Evolutionary conservation across 306 rosid species (phyloP), one percentile per base, ranked within the genome.

Genomic region (Vicia faba): DNA sequence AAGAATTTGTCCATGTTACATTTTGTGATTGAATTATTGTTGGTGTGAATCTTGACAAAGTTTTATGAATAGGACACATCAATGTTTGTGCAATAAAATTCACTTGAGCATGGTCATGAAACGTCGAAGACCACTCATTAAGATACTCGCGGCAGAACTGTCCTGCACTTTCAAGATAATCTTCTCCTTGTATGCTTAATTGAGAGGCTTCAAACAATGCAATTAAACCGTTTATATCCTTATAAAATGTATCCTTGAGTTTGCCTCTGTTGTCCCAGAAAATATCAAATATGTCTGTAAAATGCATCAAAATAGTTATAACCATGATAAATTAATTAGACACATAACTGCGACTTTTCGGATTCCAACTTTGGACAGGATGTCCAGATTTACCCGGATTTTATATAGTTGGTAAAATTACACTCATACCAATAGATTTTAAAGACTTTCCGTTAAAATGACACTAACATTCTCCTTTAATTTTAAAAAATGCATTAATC

Each of bases 191-290:
- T 23, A 80, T 59, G 18, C 81, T 64, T 71, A 87, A 13, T 18
- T 82, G 92, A 26, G 92, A 84, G 3, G 92, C 87, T 80, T 87
- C 92, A 61, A 48, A 82, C 49, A 84, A 29, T 8, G 38, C 80
- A 51, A 70, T 55, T 7, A 84, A 44, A 7, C 84, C 86, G 19
- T 78, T 4, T 39, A 53, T 61, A 49, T 78, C 84, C 15, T 80
- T 61, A 1, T 7, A 20, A 11, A 29, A 35, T 39, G 14, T 18
- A 3, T 44, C 8, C 7, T 60, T 70, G 4, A 80, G 71, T 29
- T 58, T 61, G 2, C 78, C 78, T 4, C 66, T 5, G 0, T 54
- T 61, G 68, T 58, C 58, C 55, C 25, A 71, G 4, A 82, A 75
- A n/a, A 51, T 55, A 11, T 64, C 60, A 12, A 80, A 73, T 4